Base-by-base conservation (phyloP, 208 protist species). In the Angomonas desouzai region DNA sequence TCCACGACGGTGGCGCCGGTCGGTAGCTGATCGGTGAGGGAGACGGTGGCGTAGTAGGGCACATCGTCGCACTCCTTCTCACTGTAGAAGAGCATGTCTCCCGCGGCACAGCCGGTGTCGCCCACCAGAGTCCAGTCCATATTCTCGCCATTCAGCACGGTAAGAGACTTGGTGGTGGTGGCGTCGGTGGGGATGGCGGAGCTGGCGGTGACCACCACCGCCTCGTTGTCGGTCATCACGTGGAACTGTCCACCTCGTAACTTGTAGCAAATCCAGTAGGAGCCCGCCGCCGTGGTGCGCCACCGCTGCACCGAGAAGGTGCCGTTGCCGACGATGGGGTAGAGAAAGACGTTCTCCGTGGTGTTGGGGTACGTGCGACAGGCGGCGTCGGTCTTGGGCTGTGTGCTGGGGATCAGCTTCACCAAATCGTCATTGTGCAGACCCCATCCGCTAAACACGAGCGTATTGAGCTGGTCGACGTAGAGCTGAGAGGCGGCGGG, bases 181-280 rank as follows among this genome's bases (percentile, higher is more conserved):
- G 71, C 43, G 63, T 81, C 78, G 4, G 56, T 47, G 22, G 83
- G 68, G 3, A 67, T 90, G 4, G 85, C 83, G 23, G 53, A 68
- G 4, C 48, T 77, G 16, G 68, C 72, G 6, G 58, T 62, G 58
- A 23, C 34, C 22, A 38, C 30, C 43, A 45, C 60, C 20, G 53
- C 64, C 55, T 85, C 71, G 2, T 22, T 49, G 49, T 48, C 40
- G 28, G 80, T 75, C 32, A 93, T 72, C 9, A 80, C 53, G 66
- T 94, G 81, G 61, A 76, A 96, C 74, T 87, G 76, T 3, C 87
- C 91, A 32, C 91, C 91, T 38, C 85, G 77, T 53, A 94, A 77
- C 71, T 89, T 91, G 73, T 96, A 96, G 62, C 91, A 96, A 30
- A 94, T 69, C 69, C 83, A 89, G 74, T 82, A 91, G 13, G 29